phyloP scores from a whole-genome alignment of 2,329 filamentous ascomycete genomes.

The Emergomyces africanus region DNA sequence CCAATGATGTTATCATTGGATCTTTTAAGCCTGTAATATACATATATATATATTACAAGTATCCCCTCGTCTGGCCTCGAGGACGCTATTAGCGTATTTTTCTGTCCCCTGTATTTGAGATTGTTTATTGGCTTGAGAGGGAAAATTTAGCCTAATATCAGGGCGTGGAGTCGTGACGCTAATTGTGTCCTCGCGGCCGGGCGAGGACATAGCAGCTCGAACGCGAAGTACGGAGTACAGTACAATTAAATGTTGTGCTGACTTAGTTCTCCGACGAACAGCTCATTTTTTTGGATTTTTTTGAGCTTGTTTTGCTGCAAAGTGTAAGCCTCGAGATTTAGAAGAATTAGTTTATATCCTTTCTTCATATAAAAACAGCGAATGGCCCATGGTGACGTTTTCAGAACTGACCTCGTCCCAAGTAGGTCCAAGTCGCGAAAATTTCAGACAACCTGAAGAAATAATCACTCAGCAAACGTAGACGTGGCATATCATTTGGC shows the following conservation, averaged over 20 bases:
- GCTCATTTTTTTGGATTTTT: not conserved
- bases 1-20: not conserved
- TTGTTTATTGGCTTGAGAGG: no score
- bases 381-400: not conserved
- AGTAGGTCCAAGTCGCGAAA: not conserved
- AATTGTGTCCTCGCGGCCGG: no score
- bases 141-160: no score
- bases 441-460: not conserved
- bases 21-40: not conserved
- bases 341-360: not conserved
- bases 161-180: no score
- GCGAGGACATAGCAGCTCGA: not conserved
- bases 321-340: not conserved
- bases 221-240: not conserved
- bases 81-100: no score
- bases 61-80: no score
- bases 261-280: not conserved
- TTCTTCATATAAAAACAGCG: not conserved
- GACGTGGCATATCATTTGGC: no score
- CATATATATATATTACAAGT: no score
- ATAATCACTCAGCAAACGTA: not conserved
- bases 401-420: not conserved
- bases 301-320: not conserved
- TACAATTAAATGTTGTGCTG: not conserved
- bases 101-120: no score